phyloP scores from a whole-genome alignment of 2,329 filamentous ascomycete species.

The Phialophora chinensis region DNA sequence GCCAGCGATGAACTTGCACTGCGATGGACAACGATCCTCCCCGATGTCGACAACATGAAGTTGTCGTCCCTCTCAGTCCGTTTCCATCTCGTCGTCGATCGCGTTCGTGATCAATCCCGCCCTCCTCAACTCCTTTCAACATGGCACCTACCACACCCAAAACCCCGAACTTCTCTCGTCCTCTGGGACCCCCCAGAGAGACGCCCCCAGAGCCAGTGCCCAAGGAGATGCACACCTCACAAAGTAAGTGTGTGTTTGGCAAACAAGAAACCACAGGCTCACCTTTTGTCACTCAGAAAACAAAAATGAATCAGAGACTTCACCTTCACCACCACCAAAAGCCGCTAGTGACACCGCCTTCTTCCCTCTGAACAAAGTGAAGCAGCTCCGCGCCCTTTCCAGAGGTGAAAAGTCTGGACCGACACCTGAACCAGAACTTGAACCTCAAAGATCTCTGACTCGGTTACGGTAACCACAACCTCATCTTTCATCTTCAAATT shows the following conservation, averaged over 20 bases:
- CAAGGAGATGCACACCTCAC: slow-evolving; percentile 9
- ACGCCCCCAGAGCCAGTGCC: slow-evolving; percentile 10
- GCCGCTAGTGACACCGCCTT: slow-evolving; percentile 16
- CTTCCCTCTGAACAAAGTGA: not conserved
- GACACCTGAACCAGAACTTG: not conserved
- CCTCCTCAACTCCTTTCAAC: slow-evolving; percentile 14
- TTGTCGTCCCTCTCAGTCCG: not conserved
- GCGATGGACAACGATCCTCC: slow-evolving; percentile 12
- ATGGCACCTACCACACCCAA: slow-evolving; percentile 27
- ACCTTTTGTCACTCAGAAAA: not conserved
- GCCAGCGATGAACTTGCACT: slow-evolving; percentile 10
- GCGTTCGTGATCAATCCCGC: slow-evolving; percentile 3
- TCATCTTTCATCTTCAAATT: slow-evolving; percentile 4
- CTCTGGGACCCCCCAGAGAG: slow-evolving; percentile 1
- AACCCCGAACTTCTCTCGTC: slow-evolving; percentile 34
- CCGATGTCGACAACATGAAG: slow-evolving; percentile 8
- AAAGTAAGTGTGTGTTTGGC: not conserved
- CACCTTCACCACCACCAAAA: slow-evolving; percentile 2
- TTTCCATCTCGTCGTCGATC: not conserved
- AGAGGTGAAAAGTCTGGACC: slow-evolving; percentile 12
- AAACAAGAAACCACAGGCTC: slow-evolving; percentile 2
- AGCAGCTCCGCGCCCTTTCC: not conserved
- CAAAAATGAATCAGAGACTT: slow-evolving; percentile 12
- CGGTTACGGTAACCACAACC: not conserved
- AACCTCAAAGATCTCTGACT: slow-evolving; percentile 8